phyloP scores from a whole-genome alignment of 768 basidiomycete genomes.

The Cystobasidiopsis lactophilus region DNA sequence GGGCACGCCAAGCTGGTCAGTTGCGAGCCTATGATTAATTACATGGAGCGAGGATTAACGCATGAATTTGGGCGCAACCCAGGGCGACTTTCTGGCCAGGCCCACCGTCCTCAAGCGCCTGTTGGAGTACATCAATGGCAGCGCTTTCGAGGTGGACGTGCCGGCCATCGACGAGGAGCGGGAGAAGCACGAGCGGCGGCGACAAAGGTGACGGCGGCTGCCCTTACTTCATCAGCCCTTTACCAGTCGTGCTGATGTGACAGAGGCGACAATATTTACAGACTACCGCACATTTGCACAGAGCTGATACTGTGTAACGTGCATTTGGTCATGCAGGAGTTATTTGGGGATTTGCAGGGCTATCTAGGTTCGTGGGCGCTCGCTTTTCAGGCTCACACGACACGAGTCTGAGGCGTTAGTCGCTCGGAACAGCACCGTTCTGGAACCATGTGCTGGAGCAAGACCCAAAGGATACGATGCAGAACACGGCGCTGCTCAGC shows the following conservation, averaged over 20 bases:
- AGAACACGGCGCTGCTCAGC: conserved; percentile 47
- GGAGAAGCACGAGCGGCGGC: conserved; percentile 3
- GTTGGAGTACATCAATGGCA: conserved; percentile 9
- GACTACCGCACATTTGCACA: conserved; percentile 10
- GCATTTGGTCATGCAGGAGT: conserved; percentile 3
- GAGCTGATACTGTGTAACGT: conserved; percentile 6
- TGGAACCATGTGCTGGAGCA: conserved; percentile 9
- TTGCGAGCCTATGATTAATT: neutral
- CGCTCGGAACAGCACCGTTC: conserved; percentile 5
- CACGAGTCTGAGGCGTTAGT: no score
- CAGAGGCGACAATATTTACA: neutral
- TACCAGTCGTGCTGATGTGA: no score
- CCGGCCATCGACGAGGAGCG: neutral
- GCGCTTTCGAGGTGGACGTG: conserved; percentile 4
- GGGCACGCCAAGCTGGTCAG: conserved; percentile 9
- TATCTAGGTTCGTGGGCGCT: conserved; percentile 2
- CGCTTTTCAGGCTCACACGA: no score
- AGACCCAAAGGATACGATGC: neutral
- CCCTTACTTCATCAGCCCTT: no score
- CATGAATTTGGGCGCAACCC: neutral
- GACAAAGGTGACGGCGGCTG: conserved; percentile 8
- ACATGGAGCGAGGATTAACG: neutral
- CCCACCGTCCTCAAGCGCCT: conserved; percentile 1
- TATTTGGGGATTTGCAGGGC: conserved; percentile 4
- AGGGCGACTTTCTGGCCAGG: conserved; percentile 8